A percentile compares a stretch with the other conserved stretches of the same genome.
phyloP scores from a whole-genome alignment of 2,329 filamentous ascomycete species.

The Colletotrichum sp. region DNA sequence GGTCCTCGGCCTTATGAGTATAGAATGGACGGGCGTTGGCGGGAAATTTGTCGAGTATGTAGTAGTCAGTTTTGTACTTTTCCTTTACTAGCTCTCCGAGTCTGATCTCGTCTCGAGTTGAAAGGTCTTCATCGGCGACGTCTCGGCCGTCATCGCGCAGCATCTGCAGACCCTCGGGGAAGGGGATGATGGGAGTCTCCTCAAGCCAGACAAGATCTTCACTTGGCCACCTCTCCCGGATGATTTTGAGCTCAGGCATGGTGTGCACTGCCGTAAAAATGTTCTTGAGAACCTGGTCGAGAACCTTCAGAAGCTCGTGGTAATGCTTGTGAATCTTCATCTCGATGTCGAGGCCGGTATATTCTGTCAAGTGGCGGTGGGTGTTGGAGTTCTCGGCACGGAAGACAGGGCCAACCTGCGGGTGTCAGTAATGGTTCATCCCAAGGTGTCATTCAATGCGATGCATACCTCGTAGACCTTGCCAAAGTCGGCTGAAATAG shows the following conservation, averaged over 20 bases:
- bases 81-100: conserved; percentile 85
- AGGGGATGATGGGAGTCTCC: conserved; percentile 81
- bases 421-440: neutral
- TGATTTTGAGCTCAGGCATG: conserved; percentile 73
- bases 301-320: conserved; percentile 80
- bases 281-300: conserved; percentile 82
- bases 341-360: conserved; percentile 90
- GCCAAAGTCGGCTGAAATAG: conserved; percentile 86
- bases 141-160: conserved; percentile 84
- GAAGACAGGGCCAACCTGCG: conserved; percentile 80
- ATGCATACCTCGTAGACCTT: conserved; percentile 75
- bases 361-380: conserved; percentile 91
- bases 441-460: too few species aligned
- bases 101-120: conserved; percentile 85
- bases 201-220: conserved; percentile 88
- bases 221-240: conserved; percentile 86
- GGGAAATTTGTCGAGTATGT: conserved; percentile 93
- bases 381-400: conserved; percentile 96
- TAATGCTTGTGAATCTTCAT: conserved; percentile 92
- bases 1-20: conserved; percentile 80
- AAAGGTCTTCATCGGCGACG: conserved; percentile 78
- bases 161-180: conserved; percentile 80
- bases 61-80: conserved; percentile 89
- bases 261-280: conserved; percentile 57
- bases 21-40: conserved; percentile 86